A percentile compares a stretch with the other conserved stretches of the same genome.
Conservation (phyloP, 441 rosid genomes). For the Viola pubescens region DNA sequence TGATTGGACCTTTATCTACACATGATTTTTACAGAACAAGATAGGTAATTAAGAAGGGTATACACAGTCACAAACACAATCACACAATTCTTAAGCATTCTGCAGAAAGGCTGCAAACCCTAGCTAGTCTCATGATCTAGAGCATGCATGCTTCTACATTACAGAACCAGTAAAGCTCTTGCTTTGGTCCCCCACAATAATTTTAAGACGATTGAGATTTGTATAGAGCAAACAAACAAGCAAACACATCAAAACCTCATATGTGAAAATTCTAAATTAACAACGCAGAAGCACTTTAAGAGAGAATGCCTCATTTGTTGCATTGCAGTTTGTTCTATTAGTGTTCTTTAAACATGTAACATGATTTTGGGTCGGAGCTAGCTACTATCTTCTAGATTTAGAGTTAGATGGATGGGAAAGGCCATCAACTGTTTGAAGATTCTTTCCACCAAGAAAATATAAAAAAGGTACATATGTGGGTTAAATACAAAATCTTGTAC, state of each 20-base stretch:
- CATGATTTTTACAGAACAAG: too few relatives aligned
- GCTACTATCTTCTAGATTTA: too few relatives aligned
- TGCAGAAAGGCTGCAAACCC: conserved; percentile 1
- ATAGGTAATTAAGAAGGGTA: too few relatives aligned
- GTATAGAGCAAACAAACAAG: background rate
- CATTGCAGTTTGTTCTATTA: background rate
- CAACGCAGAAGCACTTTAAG: too few relatives aligned
- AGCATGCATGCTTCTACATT: background rate
- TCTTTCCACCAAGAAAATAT: background rate
- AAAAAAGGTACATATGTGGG: background rate
- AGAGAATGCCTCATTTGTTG: too few relatives aligned
- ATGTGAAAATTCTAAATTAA: background rate
- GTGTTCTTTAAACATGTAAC: background rate
- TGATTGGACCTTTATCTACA: too few relatives aligned
- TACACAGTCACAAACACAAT: too few relatives aligned
- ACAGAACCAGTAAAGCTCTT: background rate
- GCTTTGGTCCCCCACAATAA: conserved; percentile 11
- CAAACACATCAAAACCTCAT: too few relatives aligned
- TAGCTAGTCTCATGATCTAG: background rate
- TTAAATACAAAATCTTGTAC: background rate
- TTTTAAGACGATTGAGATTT: background rate
- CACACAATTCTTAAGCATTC: background rate
- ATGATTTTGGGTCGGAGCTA: background rate
- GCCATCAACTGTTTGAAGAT: background rate
- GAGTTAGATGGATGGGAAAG: background rate